These are phyloP conservation scores for Ophiostoma sp. DNA, from an alignment of 2,329 filamentous ascomycete genomes.

Conservation along the genomic window DNA sequence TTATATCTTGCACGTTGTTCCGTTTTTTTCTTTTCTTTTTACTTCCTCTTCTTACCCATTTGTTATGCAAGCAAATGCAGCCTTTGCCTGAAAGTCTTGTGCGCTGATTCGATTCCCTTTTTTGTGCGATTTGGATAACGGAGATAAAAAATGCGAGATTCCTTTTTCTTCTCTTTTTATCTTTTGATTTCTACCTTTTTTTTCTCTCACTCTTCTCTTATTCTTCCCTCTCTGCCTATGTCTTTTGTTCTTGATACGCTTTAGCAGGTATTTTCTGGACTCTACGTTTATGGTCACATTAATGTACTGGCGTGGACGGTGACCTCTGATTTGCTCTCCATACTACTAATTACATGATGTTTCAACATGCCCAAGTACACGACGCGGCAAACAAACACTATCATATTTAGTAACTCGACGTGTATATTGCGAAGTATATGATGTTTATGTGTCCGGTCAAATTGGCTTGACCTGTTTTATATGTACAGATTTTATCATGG, in stretches of 20 bases:
- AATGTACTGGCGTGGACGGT: neutral
- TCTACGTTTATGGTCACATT: neutral
- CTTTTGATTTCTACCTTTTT: neutral
- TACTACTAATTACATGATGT: neutral
- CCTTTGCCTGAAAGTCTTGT: constrained; percentile 1
- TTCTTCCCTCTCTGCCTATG: neutral
- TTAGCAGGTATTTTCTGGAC: neutral
- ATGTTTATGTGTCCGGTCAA: neutral
- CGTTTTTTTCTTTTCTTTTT: neutral
- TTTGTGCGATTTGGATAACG: constrained; percentile 15
- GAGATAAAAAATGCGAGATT: constrained; percentile 8
- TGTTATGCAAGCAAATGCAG: constrained; percentile 9
- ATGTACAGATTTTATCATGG: constrained; percentile 7
- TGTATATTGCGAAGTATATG: constrained; percentile 10
- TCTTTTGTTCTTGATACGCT: neutral
- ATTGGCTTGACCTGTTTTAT: neutral
- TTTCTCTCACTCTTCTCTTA: neutral
- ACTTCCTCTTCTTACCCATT: neutral
- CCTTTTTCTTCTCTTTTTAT: neutral
- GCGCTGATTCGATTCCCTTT: neutral
- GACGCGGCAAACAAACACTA: neutral
- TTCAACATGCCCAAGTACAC: neutral
- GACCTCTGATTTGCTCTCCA: neutral
- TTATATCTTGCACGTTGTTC: neutral
- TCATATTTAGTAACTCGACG: neutral